Evolutionary conservation across 306 rosid genomes (phyloP).

Genomic region (Sicyos baderoa): DNA sequence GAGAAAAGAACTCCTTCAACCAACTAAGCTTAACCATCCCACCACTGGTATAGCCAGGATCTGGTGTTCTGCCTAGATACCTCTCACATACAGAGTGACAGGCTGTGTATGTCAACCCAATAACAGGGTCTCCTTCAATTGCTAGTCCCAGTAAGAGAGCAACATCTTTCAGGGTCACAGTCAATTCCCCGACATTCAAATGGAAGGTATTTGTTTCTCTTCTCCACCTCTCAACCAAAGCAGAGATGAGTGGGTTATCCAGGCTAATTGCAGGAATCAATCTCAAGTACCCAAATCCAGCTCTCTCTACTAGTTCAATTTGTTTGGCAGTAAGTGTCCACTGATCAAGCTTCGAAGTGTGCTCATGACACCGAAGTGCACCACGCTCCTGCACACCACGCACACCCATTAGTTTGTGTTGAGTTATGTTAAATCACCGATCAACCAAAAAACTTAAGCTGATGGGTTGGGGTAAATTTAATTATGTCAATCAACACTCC

Average conservation of each 20-base stretch:
- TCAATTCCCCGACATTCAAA: slow-evolving; percentile 94
- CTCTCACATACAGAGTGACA: slow-evolving; percentile 76
- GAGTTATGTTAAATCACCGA: no score
- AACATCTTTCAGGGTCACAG: slow-evolving; percentile 83
- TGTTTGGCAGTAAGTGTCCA: slow-evolving; percentile 73
- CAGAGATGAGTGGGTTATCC: slow-evolving; percentile 94
- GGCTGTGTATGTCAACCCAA: slow-evolving; percentile 78
- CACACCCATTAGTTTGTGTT: no score
- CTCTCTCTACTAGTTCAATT: slow-evolving; percentile 69
- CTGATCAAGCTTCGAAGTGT: slow-evolving; percentile 94
- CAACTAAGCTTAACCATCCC: slow-evolving; percentile 99
- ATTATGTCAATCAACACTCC: no score
- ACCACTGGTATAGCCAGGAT: slow-evolving; percentile 85
- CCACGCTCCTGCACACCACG: slow-evolving; percentile 98
- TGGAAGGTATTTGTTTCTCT: slow-evolving; percentile 97
- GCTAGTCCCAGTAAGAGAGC: slow-evolving; percentile 86
- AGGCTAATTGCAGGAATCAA: slow-evolving; percentile 94
- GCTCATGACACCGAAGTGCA: slow-evolving; percentile 97
- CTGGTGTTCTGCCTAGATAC: slow-evolving; percentile 77
- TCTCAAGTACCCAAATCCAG: slow-evolving; percentile 84
- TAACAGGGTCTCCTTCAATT: slow-evolving; percentile 92
- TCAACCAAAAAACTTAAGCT: no score
- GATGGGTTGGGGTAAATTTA: no score
- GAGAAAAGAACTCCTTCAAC: slow-evolving; percentile 87
- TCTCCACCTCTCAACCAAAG: slow-evolving; percentile 98